These are phyloP conservation scores for Biscutella auriculata DNA, from an alignment of 441 rosid genomes.

Conservation along the genomic window DNA sequence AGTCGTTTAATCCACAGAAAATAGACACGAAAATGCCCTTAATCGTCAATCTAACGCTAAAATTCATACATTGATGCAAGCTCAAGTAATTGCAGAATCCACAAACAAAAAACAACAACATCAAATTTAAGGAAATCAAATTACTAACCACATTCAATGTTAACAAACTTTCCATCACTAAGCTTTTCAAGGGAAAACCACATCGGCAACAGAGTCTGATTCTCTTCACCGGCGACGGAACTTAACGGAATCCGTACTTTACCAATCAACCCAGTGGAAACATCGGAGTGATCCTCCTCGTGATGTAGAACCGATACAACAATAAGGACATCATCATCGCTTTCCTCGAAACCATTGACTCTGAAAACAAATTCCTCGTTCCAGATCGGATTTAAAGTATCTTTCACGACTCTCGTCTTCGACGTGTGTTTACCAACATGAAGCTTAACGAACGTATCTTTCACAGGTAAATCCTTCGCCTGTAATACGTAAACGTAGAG, in stretches of 20 bases:
- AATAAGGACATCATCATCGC: slow-evolving; percentile 36
- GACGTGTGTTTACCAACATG: slow-evolving; percentile 50
- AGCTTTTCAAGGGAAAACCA: slow-evolving; percentile 52
- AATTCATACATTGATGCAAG: not conserved
- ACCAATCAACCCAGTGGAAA: slow-evolving; percentile 41
- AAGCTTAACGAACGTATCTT: slow-evolving; percentile 44
- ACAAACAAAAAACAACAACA: not conserved
- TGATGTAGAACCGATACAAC: slow-evolving; percentile 38
- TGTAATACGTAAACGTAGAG: slow-evolving; percentile 59
- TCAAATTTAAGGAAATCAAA: not conserved
- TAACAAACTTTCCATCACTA: slow-evolving; percentile 32
- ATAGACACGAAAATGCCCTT: not conserved
- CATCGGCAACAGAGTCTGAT: slow-evolving; percentile 60
- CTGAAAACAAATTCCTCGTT: slow-evolving; percentile 68
- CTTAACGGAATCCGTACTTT: slow-evolving; percentile 43
- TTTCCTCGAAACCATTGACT: slow-evolving; percentile 27
- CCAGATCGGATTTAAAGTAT: slow-evolving; percentile 45
- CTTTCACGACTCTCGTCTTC: slow-evolving; percentile 41
- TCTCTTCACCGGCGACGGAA: slow-evolving; percentile 34
- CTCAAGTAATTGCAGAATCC: not conserved
- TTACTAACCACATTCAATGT: slow-evolving; percentile 51
- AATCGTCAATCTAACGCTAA: not conserved
- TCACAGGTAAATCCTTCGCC: slow-evolving; percentile 49
- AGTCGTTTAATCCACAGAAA: not conserved
- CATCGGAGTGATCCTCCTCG: slow-evolving; percentile 32